Evolutionary conservation across 164 flowering plant species (phyloP).

Genomic region (Umbilicus rupestris): DNA sequence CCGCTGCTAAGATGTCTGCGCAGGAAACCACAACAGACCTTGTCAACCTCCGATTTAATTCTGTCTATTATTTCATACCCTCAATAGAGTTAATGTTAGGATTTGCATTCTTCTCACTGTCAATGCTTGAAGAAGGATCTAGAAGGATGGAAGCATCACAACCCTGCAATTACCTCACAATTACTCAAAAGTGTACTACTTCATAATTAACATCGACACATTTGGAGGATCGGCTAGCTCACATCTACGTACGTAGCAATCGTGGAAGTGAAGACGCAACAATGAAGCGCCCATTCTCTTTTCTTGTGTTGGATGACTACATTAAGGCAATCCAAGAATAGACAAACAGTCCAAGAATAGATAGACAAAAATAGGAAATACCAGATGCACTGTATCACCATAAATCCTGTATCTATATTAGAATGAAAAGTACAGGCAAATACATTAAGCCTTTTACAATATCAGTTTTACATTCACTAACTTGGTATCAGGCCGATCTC

Average conservation of each 20-base stretch:
- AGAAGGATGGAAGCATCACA: conserved; percentile 10
- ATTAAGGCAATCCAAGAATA: no score
- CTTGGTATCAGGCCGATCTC: no score
- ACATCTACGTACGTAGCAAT: conserved; percentile 10
- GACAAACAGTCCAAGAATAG: no score
- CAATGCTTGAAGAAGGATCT: neutral
- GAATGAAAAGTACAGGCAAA: no score
- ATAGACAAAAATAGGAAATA: no score
- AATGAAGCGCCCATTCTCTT: conserved; percentile 10
- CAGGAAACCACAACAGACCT: conserved; percentile 4
- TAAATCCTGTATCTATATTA: no score
- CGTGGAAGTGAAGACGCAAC: conserved; percentile 11
- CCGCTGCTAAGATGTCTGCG: conserved; percentile 8
- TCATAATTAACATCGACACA: neutral
- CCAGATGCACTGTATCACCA: no score
- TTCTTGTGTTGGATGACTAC: no score
- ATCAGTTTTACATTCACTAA: no score
- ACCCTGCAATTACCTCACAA: conserved; percentile 5
- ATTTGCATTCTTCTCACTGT: neutral
- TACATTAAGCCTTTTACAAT: no score
- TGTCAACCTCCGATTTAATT: conserved; percentile 5
- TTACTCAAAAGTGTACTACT: neutral
- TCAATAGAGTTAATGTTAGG: conserved; percentile 6
- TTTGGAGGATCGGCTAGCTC: neutral
- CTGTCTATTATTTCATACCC: conserved; percentile 8